These are phyloP conservation scores for Arthrobotrys sinensis DNA, from an alignment of 2,329 filamentous ascomycete species.

Conservation along the genomic window DNA sequence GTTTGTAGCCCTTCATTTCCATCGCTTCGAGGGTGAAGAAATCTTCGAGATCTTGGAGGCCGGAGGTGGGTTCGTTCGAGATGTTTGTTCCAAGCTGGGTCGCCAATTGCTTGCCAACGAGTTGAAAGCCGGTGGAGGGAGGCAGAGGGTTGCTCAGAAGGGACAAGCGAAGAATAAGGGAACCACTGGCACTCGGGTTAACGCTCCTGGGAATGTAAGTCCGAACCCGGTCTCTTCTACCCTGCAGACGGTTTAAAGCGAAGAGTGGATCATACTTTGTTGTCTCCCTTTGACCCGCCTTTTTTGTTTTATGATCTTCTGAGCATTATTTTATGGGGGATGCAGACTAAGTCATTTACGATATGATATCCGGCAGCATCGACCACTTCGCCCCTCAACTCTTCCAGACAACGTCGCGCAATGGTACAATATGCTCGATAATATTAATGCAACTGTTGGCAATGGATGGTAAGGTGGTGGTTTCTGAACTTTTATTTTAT, in stretches of 20 bases:
- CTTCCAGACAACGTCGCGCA: neutral
- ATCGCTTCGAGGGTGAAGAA: constrained; percentile 26
- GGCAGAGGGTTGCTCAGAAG: constrained; percentile 3
- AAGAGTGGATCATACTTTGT: neutral
- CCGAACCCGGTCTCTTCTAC: neutral
- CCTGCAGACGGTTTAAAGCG: neutral
- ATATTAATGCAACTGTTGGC: neutral
- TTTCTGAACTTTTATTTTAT: no score
- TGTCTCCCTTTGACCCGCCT: neutral
- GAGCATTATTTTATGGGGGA: neutral
- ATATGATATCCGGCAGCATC: neutral
- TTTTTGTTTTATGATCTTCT: neutral
- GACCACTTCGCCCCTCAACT: neutral
- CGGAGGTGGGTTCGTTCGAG: constrained; percentile 41
- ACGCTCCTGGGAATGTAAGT: constrained; percentile 3
- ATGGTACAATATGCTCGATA: neutral
- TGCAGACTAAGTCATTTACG: constrained; percentile 1
- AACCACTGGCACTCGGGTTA: neutral
- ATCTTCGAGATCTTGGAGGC: constrained; percentile 23
- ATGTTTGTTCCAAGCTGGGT: constrained; percentile 26
- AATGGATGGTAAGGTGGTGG: neutral
- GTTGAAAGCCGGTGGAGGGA: constrained; percentile 5
- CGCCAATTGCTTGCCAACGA: constrained; percentile 25
- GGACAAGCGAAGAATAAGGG: neutral
- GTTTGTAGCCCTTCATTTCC: constrained; percentile 39